phyloP scores from a whole-genome alignment of 106 monocot species.

The Dioscorea dumetorum region DNA sequence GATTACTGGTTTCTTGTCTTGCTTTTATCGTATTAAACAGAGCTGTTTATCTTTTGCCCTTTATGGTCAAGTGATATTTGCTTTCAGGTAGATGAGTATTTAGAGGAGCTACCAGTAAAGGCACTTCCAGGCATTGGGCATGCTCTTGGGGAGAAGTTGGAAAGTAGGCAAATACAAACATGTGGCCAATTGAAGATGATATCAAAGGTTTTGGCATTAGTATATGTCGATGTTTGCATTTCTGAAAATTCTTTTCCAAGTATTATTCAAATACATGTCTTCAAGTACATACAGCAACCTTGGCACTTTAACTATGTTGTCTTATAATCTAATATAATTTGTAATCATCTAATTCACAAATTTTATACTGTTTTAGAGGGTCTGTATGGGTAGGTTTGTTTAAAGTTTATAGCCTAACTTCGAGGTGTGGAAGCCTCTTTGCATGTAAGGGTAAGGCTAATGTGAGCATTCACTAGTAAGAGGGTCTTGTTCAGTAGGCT shows the following conservation, averaged over 20 bases:
- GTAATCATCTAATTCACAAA: too few species aligned
- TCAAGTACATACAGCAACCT: too few species aligned
- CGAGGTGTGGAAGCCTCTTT: neutral
- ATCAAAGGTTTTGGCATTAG: conserved; percentile 47
- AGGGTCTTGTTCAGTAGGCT: too few species aligned
- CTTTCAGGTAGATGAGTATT: conserved; percentile 58
- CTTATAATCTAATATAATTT: too few species aligned
- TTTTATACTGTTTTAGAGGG: too few species aligned
- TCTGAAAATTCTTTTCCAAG: neutral
- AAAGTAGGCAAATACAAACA: conserved; percentile 42
- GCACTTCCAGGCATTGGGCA: conserved; percentile 87
- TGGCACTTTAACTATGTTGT: too few species aligned
- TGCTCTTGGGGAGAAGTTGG: conserved; percentile 57
- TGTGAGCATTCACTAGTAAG: neutral
- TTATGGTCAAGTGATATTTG: neutral
- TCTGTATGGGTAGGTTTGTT: too few species aligned
- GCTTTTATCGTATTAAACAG: neutral
- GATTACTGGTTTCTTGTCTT: neutral
- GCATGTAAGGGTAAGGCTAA: neutral
- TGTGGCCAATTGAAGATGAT: conserved; percentile 64
- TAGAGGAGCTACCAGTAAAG: conserved; percentile 59
- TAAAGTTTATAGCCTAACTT: too few species aligned
- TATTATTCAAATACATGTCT: too few species aligned
- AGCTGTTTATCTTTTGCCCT: neutral
- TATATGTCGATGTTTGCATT: neutral